A percentile compares a stretch with the other conserved stretches of the same genome.
phyloP scores from a whole-genome alignment of 1,284 basidiomycete species.

The Rhodofomes roseus region DNA sequence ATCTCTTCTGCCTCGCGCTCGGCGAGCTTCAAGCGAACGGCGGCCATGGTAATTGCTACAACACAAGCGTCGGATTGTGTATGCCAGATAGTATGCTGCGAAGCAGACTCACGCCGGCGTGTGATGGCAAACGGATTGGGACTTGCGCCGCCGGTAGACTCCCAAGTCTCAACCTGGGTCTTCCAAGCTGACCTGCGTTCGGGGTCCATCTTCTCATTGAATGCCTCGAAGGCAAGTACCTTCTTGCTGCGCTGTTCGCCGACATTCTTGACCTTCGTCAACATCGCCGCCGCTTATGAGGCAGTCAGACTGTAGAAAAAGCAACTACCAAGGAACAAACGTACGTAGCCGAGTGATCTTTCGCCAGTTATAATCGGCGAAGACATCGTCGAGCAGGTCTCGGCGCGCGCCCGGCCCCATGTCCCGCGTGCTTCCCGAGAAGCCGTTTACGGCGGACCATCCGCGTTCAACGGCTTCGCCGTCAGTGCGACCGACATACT shows the following conservation, averaged over 20 bases:
- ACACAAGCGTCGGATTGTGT: neutral
- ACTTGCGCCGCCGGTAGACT: neutral
- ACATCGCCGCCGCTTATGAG: neutral
- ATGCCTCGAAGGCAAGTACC: neutral
- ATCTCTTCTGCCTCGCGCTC: neutral
- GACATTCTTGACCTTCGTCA: neutral
- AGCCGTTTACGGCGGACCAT: conserved; percentile 2
- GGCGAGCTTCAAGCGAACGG: neutral
- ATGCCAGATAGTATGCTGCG: neutral
- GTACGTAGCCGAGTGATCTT: neutral
- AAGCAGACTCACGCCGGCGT: neutral
- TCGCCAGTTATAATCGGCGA: conserved; percentile 1
- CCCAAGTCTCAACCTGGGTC: neutral
- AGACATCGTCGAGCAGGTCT: neutral
- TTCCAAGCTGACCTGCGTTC: neutral
- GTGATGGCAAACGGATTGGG: neutral
- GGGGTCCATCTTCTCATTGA: neutral
- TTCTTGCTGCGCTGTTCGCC: neutral
- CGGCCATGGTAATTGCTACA: neutral
- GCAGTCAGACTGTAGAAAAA: neutral
- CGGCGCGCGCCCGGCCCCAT: conserved; percentile 7
- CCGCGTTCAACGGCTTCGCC: neutral
- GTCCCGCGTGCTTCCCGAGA: conserved; percentile 1
- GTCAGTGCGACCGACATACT: neutral
- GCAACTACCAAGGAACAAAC: neutral